Evolutionary conservation across 1,284 basidiomycete species (phyloP).

Genomic region (Cryptococcus amylolentus): DNA sequence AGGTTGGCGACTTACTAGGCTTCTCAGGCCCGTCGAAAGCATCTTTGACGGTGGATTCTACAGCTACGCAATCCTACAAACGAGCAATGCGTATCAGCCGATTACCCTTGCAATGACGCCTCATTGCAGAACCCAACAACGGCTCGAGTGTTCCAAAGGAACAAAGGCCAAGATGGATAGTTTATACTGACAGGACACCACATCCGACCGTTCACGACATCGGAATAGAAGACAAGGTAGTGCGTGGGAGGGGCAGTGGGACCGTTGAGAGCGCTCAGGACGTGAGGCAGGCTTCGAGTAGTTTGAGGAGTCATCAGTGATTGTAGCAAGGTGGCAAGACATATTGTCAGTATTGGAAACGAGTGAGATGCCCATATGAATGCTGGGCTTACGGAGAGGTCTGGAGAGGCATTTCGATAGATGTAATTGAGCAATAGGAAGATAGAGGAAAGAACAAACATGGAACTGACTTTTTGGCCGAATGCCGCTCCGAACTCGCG

Average conservation of each 20-base stretch:
- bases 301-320: neutral
- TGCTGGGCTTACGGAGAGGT: conserved; percentile 14
- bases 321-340: neutral
- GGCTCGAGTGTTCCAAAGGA: neutral
- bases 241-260: conserved; percentile 37
- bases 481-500: neutral
- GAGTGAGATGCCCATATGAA: neutral
- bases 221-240: conserved; percentile 50
- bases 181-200: conserved; percentile 50
- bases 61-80: conserved; percentile 65
- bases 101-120: neutral
- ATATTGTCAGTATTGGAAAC: neutral
- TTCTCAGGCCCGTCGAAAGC: conserved; percentile 57
- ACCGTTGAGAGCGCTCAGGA: conserved; percentile 39
- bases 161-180: neutral
- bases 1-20: conserved; percentile 49
- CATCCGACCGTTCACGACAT: conserved; percentile 47
- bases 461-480: neutral
- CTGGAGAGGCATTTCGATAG: conserved; percentile 13
- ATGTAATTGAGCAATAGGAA: neutral
- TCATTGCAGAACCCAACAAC: no score
- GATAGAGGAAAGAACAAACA: neutral
- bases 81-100: neutral
- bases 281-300: conserved; percentile 37
- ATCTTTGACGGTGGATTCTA: conserved; percentile 61